Evolutionary conservation across 202 grass and related monocot genomes (phyloP), one percentile per base, ranked within the genome.

Genomic region (Brachypodium distachyon): DNA sequence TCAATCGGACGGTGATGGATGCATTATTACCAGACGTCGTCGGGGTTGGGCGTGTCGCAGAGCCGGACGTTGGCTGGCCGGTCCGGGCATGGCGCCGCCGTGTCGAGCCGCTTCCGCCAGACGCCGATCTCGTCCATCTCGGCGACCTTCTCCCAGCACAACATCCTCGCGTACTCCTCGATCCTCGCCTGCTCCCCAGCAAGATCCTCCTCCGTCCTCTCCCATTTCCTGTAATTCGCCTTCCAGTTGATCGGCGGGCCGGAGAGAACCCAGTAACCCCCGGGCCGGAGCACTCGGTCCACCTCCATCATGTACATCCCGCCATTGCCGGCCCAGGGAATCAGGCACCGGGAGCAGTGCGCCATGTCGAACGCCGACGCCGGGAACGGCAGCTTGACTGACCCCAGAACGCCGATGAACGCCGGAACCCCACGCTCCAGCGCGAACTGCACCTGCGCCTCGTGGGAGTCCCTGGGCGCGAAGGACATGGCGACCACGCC

Each of bases 251-350:
- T 91, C 12, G 88, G 88, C 23, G 92, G 88, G 33, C 88, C 88
- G n/a, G 92, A 95, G 34, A 91, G 83, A 59, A 95, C 88, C 92
- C 92, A 91, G 75, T 91, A 95, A 28, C 88, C 86, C n/a, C 88
- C 88, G 0, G 83, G 86, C 29, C 89, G 83, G 57, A 96, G 89
- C 66, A 96, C 89, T 22, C 89, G 82, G 80, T 96, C 89, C 23
- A 96, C 72, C 83, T 96, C 92, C 89, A 92, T 96, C 84, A 92
- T 85, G 78, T 92, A 96, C 89, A 87, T 87, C 27, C 92, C 92
- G 32, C 51, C 86, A 77, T 87, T 89, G 60, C 13, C 78, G 65
- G 58, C 75, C 93, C 93, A 96, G 58, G 80, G 93, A 68, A 97
- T 88, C 61, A 97, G 83, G 81, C 93, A 97, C 12, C 93, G 84